These are phyloP conservation scores for Xylariaceae sp. DNA, from an alignment of 2,329 filamentous ascomycete species.

Conservation along the genomic window DNA sequence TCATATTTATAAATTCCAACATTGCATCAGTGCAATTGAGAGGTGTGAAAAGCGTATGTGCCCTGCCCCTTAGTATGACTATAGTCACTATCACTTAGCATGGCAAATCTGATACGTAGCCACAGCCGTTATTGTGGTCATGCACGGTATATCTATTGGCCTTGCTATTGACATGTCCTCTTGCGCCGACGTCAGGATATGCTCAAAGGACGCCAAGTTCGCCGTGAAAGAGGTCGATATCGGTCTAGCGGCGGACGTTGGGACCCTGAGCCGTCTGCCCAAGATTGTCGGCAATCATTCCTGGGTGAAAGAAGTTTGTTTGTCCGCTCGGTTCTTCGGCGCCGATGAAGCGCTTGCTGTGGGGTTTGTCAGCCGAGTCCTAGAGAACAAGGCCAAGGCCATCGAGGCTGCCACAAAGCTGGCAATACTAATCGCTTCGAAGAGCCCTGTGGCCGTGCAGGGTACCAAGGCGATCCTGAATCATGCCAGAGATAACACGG, in stretches of 20 bases:
- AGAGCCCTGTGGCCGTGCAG: slow-evolving; percentile 66
- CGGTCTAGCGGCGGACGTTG: slow-evolving; percentile 74
- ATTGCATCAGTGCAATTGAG: slow-evolving; percentile 70
- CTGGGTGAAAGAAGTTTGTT: slow-evolving; percentile 76
- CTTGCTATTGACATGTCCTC: slow-evolving; percentile 71
- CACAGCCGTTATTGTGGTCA: slow-evolving; percentile 70
- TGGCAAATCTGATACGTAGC: neutral
- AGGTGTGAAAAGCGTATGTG: slow-evolving; percentile 79
- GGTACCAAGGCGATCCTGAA: slow-evolving; percentile 34
- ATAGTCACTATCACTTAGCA: neutral
- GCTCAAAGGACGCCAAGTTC: slow-evolving; percentile 55
- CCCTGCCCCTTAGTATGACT: neutral
- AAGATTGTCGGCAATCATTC: slow-evolving; percentile 66
- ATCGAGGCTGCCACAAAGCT: slow-evolving; percentile 28
- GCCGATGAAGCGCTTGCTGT: slow-evolving; percentile 65
- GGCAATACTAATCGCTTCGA: slow-evolving; percentile 58
- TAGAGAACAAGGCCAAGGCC: slow-evolving; percentile 40
- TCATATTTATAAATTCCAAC: slow-evolving; percentile 76
- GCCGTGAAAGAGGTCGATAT: slow-evolving; percentile 81
- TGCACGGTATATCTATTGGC: slow-evolving; percentile 76
- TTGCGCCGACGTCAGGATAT: slow-evolving; percentile 67
- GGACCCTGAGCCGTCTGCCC: slow-evolving; percentile 68
- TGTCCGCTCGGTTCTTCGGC: slow-evolving; percentile 66
- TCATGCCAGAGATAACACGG: slow-evolving; percentile 65
- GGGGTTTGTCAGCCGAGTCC: slow-evolving; percentile 66